Base-by-base conservation (phyloP, 2,329 filamentous ascomycete genomes). In the Stemphylium vesicarium region DNA sequence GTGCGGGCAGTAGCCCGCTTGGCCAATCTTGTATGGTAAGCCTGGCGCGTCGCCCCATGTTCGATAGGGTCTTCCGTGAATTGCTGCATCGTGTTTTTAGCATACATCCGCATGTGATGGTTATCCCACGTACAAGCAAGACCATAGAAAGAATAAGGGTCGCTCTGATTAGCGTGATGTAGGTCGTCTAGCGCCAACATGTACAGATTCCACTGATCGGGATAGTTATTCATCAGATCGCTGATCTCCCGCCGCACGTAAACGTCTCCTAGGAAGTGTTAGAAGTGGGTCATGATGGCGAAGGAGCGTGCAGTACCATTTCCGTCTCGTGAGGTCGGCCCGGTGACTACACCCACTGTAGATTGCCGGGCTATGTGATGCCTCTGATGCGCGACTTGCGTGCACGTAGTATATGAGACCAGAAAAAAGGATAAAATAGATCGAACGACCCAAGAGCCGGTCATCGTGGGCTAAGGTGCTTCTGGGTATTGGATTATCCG, bases 161-260 rank as follows among this genome's bases (percentile, higher is more conserved):
- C 78, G 16, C 80, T 78, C 73, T 92, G 88, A 53, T 88, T 78
- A 22, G 82, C 82, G 49, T 79, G 81, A 72, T 92, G 88, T 75
- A 94, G 85, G 76, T 87, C 84, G 63, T 82, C 84, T 52, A 96
- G 80, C 3, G 87, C 89, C 40, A 94, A 82, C 16, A 96, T 78
- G 72, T 89, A 96, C 31, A 96, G 75, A 65, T 88, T 91, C 86
- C 88, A 92, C 68, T 84, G 82, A 61, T 91, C 86, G 1, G 82
- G 71, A 31, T 62, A 65, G 50, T 91, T 84, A 37, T 82, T 75
- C 47, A 65, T 60, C 62, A 96, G 79, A 38, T 89, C 79, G 31
- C 87, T 81, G 53, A 96, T 83, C 64, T 96, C 90, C 38, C 81
- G 81, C 50, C 91, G 84, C n/a, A 73, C 53, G 13, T 63, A 63